Evolutionary conservation across 2,329 filamentous ascomycete species (phyloP), one percentile per base, ranked within the genome.

Genomic region (Aspergillus aculeatinus): DNA sequence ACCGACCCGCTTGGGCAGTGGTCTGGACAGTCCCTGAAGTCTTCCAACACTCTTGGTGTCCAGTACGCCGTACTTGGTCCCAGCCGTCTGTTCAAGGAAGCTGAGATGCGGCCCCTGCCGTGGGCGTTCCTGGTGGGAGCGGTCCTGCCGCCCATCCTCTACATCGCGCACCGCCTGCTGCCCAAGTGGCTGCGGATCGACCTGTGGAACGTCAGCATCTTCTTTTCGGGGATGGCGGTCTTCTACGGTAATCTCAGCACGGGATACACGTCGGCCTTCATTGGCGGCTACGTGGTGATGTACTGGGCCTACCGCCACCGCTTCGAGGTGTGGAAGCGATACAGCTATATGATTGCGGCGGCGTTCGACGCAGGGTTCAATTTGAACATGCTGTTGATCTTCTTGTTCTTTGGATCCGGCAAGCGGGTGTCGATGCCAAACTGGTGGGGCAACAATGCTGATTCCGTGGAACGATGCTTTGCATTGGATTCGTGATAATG

Each of bases 201-300:
- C 31, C 78, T 87, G 19, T 85, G 81, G 80, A 88, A 87, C 66
- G 81, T 82, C 21, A 87, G 84, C 4, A 87, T 87, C 56, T 87
- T 87, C 75, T 86, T 84, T 69, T 82, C 81, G 2, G 79, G 80
- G 4, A 73, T 85, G 60, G 74, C 83, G 0, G 76, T 76, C 47
- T 87, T 87, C 70, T 87, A 85, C 67, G 85, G 85, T 4, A 87
- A 88, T 66, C 76, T 87, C 54, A 85, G 81, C 59, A 87, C 85
- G 0, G 85, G 85, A 0, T 84, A 85, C 66, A 78, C 82, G 12
- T 84, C 81, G 23, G 77, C 77, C 16, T 83, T 87, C 60, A 79
- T 87, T 14, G 84, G 84, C n/a, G 84, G 84, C 0, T 86, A 83
- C 60, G 77, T 87, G 39, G 82, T 85, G 59, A 87, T 87, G 82